phyloP scores from a whole-genome alignment of 2,329 filamentous ascomycete genomes.

The Cladophialophora yegresii region DNA sequence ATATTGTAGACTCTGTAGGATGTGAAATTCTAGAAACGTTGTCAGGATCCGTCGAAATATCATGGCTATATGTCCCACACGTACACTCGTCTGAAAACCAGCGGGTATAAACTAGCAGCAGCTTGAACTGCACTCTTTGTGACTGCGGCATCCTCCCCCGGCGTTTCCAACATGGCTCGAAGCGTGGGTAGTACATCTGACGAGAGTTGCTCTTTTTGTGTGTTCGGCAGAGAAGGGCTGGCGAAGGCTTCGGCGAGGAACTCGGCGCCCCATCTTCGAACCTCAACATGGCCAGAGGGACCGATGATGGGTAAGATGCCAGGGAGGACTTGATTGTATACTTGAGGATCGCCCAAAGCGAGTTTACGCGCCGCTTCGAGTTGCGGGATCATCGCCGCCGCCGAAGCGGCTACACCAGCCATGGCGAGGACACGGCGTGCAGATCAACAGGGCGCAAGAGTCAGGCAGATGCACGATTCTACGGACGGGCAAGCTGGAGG shows the following conservation, averaged over 20 bases:
- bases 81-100: constrained; percentile 92
- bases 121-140: constrained; percentile 85
- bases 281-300: constrained; percentile 70
- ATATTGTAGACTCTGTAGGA: constrained; percentile 74
- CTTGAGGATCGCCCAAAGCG: constrained; percentile 79
- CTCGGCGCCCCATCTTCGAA: constrained; percentile 93
- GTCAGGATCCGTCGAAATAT: constrained; percentile 20
- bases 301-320: constrained; percentile 91
- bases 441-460: constrained; percentile 7
- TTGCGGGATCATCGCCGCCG: constrained; percentile 63
- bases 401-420: constrained; percentile 27
- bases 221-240: constrained; percentile 75
- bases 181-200: constrained; percentile 77
- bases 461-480: constrained; percentile 23
- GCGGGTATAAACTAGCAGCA: constrained; percentile 86
- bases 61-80: constrained; percentile 48
- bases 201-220: constrained; percentile 78
- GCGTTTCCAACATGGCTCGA: constrained; percentile 67
- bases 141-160: constrained; percentile 75
- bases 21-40: constrained; percentile 71
- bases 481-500: constrained; percentile 19
- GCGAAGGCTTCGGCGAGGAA: constrained; percentile 96
- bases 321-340: constrained; percentile 89
- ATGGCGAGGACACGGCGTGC: constrained; percentile 24
- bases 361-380: constrained; percentile 88